A percentile compares a stretch with the other conserved stretches of the same genome.
Evolutionary conservation across 2,329 filamentous ascomycete genomes (phyloP).

Genomic region (Alternaria sp.): DNA sequence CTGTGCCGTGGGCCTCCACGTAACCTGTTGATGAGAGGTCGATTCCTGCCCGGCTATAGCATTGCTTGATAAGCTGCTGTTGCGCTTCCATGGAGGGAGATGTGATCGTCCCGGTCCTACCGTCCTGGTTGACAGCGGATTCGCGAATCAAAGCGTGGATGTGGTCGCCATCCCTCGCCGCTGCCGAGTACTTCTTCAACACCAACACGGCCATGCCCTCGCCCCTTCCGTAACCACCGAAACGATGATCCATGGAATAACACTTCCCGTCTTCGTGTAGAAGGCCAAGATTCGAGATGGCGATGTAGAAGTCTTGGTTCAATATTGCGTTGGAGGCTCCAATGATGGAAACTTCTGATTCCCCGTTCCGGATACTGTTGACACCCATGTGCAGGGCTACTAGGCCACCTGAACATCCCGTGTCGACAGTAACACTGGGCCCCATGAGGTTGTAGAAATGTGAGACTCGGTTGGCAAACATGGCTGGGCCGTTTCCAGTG

Average conservation of each 20-base stretch:
- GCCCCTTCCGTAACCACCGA: background rate
- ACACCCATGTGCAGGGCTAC: background rate
- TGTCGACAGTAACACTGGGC: background rate
- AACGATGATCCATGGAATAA: background rate
- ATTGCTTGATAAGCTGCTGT: background rate
- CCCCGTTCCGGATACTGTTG: background rate
- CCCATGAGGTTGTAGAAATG: conserved; percentile 1
- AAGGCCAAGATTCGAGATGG: background rate
- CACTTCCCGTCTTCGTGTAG: background rate
- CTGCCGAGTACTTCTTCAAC: background rate
- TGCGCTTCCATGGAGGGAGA: conserved; percentile 1
- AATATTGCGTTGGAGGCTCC: background rate
- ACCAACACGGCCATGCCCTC: background rate
- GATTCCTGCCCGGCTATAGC: background rate
- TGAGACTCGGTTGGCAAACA: background rate
- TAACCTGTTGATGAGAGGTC: conserved; percentile 8
- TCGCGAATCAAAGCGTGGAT: conserved; percentile 1
- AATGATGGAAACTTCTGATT: background rate
- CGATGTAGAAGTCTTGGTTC: conserved; percentile 1
- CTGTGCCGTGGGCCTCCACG: conserved; percentile 51
- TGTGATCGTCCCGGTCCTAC: background rate
- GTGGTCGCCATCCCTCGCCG: background rate
- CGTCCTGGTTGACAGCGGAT: background rate
- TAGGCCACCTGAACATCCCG: background rate
- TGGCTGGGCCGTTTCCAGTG: background rate